A percentile compares a stretch with the other conserved stretches of the same genome.
Conservation (phyloP, 73 alveolate species). For the Symbiodinium pilosum region DNA sequence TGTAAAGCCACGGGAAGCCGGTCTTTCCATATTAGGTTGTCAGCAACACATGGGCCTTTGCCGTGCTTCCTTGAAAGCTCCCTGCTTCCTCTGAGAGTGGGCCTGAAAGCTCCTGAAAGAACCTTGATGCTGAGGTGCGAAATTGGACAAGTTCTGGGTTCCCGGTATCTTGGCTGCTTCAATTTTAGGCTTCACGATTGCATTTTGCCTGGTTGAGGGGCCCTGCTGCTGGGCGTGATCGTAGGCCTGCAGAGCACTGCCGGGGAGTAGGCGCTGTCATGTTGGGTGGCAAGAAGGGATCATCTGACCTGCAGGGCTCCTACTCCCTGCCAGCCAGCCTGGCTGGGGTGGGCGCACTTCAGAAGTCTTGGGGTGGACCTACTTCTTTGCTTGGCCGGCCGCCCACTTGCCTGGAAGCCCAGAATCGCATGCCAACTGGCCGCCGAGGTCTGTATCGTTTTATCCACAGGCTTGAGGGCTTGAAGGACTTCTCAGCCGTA, state of each 20-base stretch:
- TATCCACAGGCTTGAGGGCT: conserved; percentile 42
- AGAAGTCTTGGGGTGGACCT: conserved; percentile 79
- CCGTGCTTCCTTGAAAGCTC: no score
- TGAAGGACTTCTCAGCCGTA: no score
- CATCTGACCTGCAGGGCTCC: neutral
- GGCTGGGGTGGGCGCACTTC: conserved; percentile 54
- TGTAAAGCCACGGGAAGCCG: no score
- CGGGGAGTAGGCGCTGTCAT: no score
- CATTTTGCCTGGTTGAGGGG: neutral
- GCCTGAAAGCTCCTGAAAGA: neutral
- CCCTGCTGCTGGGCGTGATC: conserved; percentile 37
- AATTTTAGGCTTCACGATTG: neutral
- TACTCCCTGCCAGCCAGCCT: neutral
- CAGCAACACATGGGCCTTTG: no score
- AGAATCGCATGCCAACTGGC: neutral
- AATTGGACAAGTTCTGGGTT: conserved; percentile 43
- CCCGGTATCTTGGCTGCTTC: conserved; percentile 30
- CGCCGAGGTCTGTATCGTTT: conserved; percentile 66
- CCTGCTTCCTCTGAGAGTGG: neutral
- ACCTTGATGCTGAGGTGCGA: conserved; percentile 6
- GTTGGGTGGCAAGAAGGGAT: neutral
- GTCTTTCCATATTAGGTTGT: no score
- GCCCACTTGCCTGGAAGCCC: neutral
- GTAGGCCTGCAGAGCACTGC: conserved; percentile 40
- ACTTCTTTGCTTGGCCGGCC: conserved; percentile 62